Percentiles rank a stretch among this genome's conserved stretches.
These are phyloP conservation scores for Ceriops decandra DNA, from an alignment of 345 rosid species.

Conservation along the genomic window DNA sequence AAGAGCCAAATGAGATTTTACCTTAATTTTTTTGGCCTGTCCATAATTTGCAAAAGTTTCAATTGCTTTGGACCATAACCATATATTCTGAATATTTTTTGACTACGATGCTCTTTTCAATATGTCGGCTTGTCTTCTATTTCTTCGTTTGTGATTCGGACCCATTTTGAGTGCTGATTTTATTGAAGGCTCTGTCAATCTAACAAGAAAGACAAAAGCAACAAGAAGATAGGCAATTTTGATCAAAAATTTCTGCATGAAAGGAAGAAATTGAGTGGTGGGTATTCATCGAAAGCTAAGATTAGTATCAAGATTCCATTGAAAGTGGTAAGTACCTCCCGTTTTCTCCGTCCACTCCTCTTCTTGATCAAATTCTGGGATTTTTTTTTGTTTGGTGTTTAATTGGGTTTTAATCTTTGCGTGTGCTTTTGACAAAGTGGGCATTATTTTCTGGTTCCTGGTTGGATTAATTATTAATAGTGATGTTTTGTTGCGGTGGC, in stretches of 20 bases:
- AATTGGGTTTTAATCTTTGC: conserved; percentile 7
- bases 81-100: background rate
- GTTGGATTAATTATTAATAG: conserved; percentile 10
- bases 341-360: background rate
- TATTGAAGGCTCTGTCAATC: no score
- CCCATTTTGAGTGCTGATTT: background rate
- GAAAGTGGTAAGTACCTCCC: conserved; percentile 6
- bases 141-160: conserved; percentile 9
- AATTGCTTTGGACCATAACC: background rate
- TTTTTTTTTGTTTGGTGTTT: no score
- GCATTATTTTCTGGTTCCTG: conserved; percentile 2
- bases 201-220: background rate
- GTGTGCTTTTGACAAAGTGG: conserved; percentile 15
- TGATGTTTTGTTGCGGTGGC: conserved; percentile 8
- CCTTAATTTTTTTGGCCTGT: background rate
- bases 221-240: background rate
- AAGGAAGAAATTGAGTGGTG: conserved; percentile 3
- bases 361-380: conserved; percentile 1
- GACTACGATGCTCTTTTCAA: background rate
- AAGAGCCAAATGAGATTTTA: background rate
- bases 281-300: background rate
- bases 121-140: conserved; percentile 18
- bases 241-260: conserved; percentile 3
- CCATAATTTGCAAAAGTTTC: background rate
- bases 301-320: background rate